Percentiles rank a stretch among this genome's conserved stretches.
Evolutionary conservation across 2,329 filamentous ascomycete species (phyloP).

Genomic region (Nannizziopsis arthrosporioides): DNA sequence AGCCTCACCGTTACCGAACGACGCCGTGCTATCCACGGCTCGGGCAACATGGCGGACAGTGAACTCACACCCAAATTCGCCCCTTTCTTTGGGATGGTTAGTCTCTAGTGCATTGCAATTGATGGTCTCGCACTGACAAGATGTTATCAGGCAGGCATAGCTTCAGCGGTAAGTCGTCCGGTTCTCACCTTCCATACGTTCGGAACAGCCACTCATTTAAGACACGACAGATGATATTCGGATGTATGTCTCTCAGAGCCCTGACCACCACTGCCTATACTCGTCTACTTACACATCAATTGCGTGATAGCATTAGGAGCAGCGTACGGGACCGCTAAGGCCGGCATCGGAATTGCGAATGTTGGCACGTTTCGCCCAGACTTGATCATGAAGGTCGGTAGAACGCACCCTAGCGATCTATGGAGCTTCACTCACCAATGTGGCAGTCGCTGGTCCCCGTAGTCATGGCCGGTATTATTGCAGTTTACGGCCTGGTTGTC

Average conservation of each 20-base stretch:
- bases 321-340: constrained; percentile 57
- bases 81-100: constrained; percentile 57
- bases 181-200: neutral
- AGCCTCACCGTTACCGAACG: neutral
- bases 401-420: neutral
- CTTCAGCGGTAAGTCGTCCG: constrained; percentile 34
- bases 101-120: constrained; percentile 20
- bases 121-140: constrained; percentile 19
- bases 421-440: constrained; percentile 16
- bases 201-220: neutral
- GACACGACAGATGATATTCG: constrained; percentile 38
- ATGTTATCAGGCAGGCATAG: constrained; percentile 35
- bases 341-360: constrained; percentile 55
- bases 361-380: constrained; percentile 55
- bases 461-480: constrained; percentile 98
- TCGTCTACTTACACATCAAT: constrained; percentile 4
- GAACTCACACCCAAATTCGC: constrained; percentile 52
- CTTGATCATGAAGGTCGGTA: constrained; percentile 54
- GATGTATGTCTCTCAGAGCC: constrained; percentile 32
- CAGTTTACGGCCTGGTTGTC: constrained; percentile 94
- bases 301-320: constrained; percentile 47
- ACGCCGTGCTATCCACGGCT: neutral
- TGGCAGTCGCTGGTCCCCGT: constrained; percentile 40
- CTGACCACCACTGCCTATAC: neutral
- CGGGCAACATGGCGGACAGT: constrained; percentile 35